Percentiles rank a stretch among this genome's conserved stretches.
phyloP scores from a whole-genome alignment of 768 basidiomycete genomes.

The Pleurotus sapidus region DNA sequence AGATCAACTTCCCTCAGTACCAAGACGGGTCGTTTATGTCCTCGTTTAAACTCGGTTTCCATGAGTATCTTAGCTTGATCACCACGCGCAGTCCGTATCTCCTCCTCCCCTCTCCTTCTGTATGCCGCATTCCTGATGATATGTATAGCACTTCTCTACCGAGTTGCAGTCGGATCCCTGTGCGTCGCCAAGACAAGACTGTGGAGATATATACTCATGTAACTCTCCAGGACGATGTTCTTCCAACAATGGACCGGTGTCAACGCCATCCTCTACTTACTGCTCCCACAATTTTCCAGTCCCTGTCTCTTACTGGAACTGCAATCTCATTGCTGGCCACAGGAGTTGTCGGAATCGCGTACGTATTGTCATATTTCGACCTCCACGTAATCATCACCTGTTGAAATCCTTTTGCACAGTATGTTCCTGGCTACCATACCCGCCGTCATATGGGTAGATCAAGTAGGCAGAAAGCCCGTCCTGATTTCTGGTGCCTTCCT shows the following conservation, averaged over 20 bases:
- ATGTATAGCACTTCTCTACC: constrained; percentile 50
- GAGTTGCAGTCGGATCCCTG: constrained; percentile 61
- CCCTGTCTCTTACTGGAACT: constrained; percentile 59
- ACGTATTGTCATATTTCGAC: constrained; percentile 19
- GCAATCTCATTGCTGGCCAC: constrained; percentile 49
- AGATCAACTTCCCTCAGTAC: constrained; percentile 54
- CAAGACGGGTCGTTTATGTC: constrained; percentile 60
- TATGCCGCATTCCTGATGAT: neutral
- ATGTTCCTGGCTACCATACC: constrained; percentile 80
- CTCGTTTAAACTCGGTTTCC: constrained; percentile 58
- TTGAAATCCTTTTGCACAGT: constrained; percentile 22
- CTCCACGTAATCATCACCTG: too few relatives aligned
- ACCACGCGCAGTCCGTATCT: constrained; percentile 37
- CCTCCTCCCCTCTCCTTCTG: neutral
- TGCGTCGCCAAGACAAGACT: constrained; percentile 19
- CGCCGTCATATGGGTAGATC: constrained; percentile 79
- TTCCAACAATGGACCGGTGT: constrained; percentile 84
- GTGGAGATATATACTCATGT: neutral
- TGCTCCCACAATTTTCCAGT: constrained; percentile 67
- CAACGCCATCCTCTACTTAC: constrained; percentile 75
- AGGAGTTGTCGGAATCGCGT: constrained; percentile 81
- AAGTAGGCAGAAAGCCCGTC: constrained; percentile 72
- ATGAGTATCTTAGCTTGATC: constrained; percentile 62
- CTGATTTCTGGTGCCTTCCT: constrained; percentile 70
- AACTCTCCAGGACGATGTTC: constrained; percentile 54